Percentiles rank a stretch among this genome's conserved stretches.
Evolutionary conservation across 1,139 yeast genomes (phyloP).

Genomic region (Saccharomyces hybrid): DNA sequence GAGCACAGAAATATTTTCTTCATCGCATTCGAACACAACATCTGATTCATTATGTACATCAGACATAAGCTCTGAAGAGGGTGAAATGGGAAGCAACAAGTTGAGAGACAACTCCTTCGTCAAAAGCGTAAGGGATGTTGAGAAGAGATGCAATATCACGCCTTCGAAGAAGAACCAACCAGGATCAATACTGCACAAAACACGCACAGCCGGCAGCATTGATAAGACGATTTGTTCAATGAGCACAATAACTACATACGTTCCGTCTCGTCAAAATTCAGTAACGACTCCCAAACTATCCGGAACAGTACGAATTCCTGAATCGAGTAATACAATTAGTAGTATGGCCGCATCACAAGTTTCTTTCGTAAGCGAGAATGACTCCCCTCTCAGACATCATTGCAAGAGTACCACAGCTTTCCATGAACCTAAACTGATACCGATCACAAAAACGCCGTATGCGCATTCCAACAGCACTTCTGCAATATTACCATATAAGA

Average conservation of each 20-base stretch:
- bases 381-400: background rate
- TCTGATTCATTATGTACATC: constrained; percentile 3
- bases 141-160: background rate
- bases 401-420: background rate
- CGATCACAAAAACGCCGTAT: background rate
- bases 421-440: background rate
- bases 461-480: constrained; percentile 20
- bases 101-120: background rate
- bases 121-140: background rate
- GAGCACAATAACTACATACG: background rate
- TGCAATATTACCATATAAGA: constrained; percentile 15
- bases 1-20: constrained; percentile 20
- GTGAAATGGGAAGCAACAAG: background rate
- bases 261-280: background rate
- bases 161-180: background rate
- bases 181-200: background rate
- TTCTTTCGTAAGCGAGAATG: constrained; percentile 7
- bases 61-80: background rate
- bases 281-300: background rate
- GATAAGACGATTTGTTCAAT: background rate
- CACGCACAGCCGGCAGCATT: background rate
- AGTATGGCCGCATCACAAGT: constrained; percentile 13
- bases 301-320: constrained; percentile 4
- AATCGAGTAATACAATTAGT: constrained; percentile 6
- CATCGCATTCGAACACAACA: constrained; percentile 6